phyloP scores from a whole-genome alignment of 139 green algal genomes.

The Chlamydomonas incerta region DNA sequence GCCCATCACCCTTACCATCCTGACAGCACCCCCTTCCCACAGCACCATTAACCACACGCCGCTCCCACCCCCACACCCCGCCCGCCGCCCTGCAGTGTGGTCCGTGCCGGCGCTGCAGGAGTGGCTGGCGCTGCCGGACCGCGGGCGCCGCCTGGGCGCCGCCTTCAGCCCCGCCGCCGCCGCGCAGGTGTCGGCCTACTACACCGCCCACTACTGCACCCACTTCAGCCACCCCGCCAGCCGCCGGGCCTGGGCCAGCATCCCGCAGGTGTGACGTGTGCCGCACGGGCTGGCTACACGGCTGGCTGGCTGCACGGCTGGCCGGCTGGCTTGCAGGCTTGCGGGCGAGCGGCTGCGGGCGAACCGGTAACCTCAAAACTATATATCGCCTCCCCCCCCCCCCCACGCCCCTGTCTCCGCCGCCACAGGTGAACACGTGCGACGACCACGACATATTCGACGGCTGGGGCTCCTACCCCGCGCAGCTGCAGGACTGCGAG shows the following conservation, averaged over 20 bases:
- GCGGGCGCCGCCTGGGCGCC: neutral
- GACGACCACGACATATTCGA: conserved; percentile 74
- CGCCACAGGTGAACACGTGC: conserved; percentile 55
- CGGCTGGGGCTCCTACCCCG: conserved; percentile 70
- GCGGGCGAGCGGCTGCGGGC: no score
- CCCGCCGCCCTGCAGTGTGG: neutral
- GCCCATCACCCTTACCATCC: no score
- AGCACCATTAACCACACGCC: neutral
- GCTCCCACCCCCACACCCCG: neutral
- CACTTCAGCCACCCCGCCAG: conserved; percentile 10
- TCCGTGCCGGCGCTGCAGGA: conserved; percentile 16
- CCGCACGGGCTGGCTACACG: no score
- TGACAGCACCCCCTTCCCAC: neutral
- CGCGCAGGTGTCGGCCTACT: conserved; percentile 40
- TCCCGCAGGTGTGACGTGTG: conserved; percentile 22
- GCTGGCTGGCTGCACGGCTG: no score
- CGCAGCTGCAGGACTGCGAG: conserved; percentile 56
- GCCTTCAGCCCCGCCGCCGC: conserved; percentile 16
- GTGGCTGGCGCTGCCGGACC: neutral
- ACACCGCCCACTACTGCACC: conserved; percentile 40
- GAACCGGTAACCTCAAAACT: no score
- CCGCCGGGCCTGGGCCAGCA: conserved; percentile 5
- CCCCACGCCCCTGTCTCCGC: no score
- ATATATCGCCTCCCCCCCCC: no score
- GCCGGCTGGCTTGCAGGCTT: no score